Percentiles rank a stretch among this genome's conserved stretches.
These are phyloP conservation scores for Aspergillus terreus DNA, from an alignment of 2,329 filamentous ascomycete genomes.

Conservation along the genomic window DNA sequence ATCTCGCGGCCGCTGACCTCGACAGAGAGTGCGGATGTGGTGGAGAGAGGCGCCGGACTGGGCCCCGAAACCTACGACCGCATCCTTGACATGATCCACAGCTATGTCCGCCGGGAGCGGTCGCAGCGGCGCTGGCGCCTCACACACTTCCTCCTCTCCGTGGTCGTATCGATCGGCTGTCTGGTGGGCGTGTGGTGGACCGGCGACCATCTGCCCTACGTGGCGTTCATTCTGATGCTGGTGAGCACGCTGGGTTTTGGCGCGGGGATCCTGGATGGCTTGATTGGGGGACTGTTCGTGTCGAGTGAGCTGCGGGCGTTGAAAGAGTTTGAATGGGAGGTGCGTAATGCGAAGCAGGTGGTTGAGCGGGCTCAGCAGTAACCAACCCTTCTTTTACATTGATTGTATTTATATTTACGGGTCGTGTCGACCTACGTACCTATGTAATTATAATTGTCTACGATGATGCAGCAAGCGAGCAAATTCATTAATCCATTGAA, in stretches of 20 bases:
- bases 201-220: conserved; percentile 60
- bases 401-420: not conserved
- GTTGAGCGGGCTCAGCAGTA: not conserved
- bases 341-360: conserved; percentile 57
- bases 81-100: conserved; percentile 66
- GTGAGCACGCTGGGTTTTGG: conserved; percentile 73
- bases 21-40: not conserved
- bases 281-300: conserved; percentile 85
- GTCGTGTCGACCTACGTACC: too few species aligned
- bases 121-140: conserved; percentile 69
- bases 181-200: conserved; percentile 84
- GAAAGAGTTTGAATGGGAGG: conserved; percentile 92
- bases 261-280: conserved; percentile 74
- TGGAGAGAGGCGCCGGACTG: conserved; percentile 25
- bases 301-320: conserved; percentile 76
- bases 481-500: not conserved
- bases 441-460: not conserved
- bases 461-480: not conserved
- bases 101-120: conserved; percentile 68
- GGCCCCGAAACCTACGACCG: conserved; percentile 61
- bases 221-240: conserved; percentile 76
- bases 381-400: not conserved
- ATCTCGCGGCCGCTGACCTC: conserved; percentile 47
- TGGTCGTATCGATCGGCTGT: conserved; percentile 68
- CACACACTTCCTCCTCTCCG: conserved; percentile 66